These are phyloP conservation scores for Schoenoplectus triqueter DNA, from an alignment of 202 grass and related monocot species.

Conservation along the genomic window DNA sequence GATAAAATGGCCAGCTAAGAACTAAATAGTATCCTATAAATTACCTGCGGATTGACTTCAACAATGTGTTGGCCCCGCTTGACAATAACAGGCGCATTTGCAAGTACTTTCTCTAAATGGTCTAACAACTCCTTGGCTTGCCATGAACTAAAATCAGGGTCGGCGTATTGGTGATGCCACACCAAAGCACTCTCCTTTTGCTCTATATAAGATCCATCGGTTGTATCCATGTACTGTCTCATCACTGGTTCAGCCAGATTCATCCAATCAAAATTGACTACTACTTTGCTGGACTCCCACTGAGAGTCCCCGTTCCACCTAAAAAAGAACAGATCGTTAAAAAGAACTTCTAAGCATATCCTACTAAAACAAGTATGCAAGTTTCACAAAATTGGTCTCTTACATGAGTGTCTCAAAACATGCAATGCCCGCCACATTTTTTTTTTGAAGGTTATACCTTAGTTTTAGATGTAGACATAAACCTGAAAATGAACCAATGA, in stretches of 20 bases:
- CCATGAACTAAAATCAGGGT: slow-evolving; percentile 93
- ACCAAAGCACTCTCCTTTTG: slow-evolving; percentile 81
- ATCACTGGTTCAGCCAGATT: slow-evolving; percentile 80
- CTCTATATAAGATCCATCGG: slow-evolving; percentile 81
- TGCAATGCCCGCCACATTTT: neutral
- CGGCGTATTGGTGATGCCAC: slow-evolving; percentile 89
- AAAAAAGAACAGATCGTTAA: slow-evolving; percentile 27
- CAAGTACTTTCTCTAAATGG: slow-evolving; percentile 86
- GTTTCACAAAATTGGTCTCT: neutral
- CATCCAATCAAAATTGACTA: slow-evolving; percentile 77
- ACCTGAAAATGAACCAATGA: no score
- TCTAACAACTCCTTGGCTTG: slow-evolving; percentile 94
- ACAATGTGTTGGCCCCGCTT: slow-evolving; percentile 96
- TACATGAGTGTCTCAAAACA: neutral
- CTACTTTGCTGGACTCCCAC: slow-evolving; percentile 61
- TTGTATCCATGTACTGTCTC: slow-evolving; percentile 76
- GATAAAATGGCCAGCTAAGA: neutral
- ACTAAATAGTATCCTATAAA: neutral
- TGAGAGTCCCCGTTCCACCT: slow-evolving; percentile 81
- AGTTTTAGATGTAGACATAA: no score
- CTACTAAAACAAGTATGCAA: slow-evolving; percentile 3
- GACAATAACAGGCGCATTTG: slow-evolving; percentile 87
- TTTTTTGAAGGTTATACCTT: no score
- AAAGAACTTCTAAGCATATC: neutral
- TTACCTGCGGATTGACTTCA: slow-evolving; percentile 95